A percentile compares a stretch with the other conserved stretches of the same genome.
Conservation (phyloP, 495 filamentous ascomycete species). For the Xanthoparmelia taractica region DNA sequence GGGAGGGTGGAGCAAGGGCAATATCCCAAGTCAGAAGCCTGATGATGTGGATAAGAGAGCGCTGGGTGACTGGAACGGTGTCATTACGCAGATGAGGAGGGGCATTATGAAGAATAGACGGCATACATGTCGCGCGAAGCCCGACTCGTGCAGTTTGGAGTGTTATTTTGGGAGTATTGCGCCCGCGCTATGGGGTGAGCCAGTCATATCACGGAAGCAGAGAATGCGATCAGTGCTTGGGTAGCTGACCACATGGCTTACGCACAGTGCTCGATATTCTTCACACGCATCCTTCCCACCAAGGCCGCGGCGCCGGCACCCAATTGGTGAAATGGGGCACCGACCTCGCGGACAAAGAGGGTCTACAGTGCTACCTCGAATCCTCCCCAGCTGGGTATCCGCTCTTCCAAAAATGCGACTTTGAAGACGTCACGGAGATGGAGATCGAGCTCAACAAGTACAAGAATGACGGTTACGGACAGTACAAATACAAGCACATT, state of each 20-base stretch:
- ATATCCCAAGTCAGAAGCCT: slow-evolving; percentile 12
- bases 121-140: slow-evolving; percentile 17
- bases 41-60: slow-evolving; percentile 17
- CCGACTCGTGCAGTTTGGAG: slow-evolving; percentile 15
- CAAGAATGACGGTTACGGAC: slow-evolving; percentile 11
- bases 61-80: slow-evolving; percentile 18
- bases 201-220: not conserved
- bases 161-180: slow-evolving; percentile 22
- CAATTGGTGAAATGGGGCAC: slow-evolving; percentile 39
- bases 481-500: slow-evolving; percentile 18
- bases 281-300: slow-evolving; percentile 32
- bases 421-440: slow-evolving; percentile 25
- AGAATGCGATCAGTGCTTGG: not conserved
- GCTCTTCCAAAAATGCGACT: slow-evolving; percentile 34
- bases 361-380: slow-evolving; percentile 34
- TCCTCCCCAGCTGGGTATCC: slow-evolving; percentile 31
- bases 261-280: slow-evolving; percentile 33
- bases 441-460: slow-evolving; percentile 21
- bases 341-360: slow-evolving; percentile 33
- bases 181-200: slow-evolving; percentile 21
- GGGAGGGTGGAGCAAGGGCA: slow-evolving; percentile 11
- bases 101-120: slow-evolving; percentile 16
- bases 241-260: not conserved
- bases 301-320: slow-evolving; percentile 37
- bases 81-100: slow-evolving; percentile 20